Evolutionary conservation across 2,329 filamentous ascomycete species (phyloP), one percentile per base, ranked within the genome.

Genomic region (Fusarium sp.): DNA sequence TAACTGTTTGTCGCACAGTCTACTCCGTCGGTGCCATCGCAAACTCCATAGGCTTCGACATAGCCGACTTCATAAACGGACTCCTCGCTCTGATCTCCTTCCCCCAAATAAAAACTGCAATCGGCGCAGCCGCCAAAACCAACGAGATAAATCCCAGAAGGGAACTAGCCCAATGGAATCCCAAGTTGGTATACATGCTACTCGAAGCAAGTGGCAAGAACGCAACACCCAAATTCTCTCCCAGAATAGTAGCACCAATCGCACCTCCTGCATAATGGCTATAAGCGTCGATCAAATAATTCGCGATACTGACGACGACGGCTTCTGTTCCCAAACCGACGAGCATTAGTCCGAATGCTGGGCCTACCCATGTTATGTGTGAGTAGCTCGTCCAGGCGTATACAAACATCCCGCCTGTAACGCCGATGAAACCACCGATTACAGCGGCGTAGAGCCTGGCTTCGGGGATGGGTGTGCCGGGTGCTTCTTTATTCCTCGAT

Each of bases 81-180:
- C 67, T 69, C 13, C 56, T n/a, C 13, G 55, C 56, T 0, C 67
- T 69, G 4, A 69, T 69, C 20, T 69, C 61, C 30, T 62, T 69
- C 0, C 67, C 67, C 67, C 66, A 69, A 2, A 69, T 43, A 1
- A 69, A 66, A 7, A 69, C 67, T 0, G 6, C 62, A 16, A 69
- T 69, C 0, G 67, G 67, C 4, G 66, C 50, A 1, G 66, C 66
- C 1, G 66, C 67, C 27, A 69, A 5, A 0, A 63, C 51, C 16
- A 69, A 25, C 11, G 67, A 69, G 10, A 69, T 43, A 3, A 69
- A 69, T 0, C 55, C 67, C 9, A 69, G 7, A 5, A 69, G 23
- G 1, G 66, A 66, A 23, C 67, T 69, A 2, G 66, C 67, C 67
- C 67, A 69, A 3, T 69, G 67, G 4, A 69, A 69, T 23, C 67